Evolutionary conservation across 768 basidiomycete genomes (phyloP).

Genomic region (Mycena leptocephala): DNA sequence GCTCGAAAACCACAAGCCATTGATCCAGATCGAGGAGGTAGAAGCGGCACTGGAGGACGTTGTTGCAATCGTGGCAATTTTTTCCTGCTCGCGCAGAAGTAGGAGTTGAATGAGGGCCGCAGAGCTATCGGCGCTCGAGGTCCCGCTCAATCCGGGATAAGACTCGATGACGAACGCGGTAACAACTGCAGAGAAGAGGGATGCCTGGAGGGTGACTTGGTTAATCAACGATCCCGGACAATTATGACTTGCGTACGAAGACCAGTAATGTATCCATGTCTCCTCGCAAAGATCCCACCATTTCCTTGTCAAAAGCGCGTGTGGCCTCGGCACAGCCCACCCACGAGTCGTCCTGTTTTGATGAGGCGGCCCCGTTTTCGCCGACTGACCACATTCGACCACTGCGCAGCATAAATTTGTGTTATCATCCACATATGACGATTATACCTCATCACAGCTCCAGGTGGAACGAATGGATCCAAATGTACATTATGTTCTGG

Average conservation of each 20-base stretch:
- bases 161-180: neutral
- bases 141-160: neutral
- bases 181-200: neutral
- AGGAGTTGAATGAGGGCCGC: neutral
- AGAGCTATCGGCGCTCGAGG: neutral
- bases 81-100: neutral
- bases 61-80: neutral
- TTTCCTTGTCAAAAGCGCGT: neutral
- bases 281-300: neutral
- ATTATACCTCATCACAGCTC: too few species aligned
- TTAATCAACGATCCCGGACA: neutral
- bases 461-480: too few species aligned
- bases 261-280: slow-evolving; percentile 1
- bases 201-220: neutral
- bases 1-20: neutral
- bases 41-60: neutral
- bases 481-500: too few species aligned
- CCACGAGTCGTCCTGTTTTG: too few species aligned
- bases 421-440: too few species aligned
- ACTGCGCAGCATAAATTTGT: too few species aligned
- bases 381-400: too few species aligned
- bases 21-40: neutral
- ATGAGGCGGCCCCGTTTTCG: too few species aligned
- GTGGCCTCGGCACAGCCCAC: neutral
- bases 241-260: neutral